phyloP scores from a whole-genome alignment of 2,329 filamentous ascomycete genomes.

The Cladosporium velox region DNA sequence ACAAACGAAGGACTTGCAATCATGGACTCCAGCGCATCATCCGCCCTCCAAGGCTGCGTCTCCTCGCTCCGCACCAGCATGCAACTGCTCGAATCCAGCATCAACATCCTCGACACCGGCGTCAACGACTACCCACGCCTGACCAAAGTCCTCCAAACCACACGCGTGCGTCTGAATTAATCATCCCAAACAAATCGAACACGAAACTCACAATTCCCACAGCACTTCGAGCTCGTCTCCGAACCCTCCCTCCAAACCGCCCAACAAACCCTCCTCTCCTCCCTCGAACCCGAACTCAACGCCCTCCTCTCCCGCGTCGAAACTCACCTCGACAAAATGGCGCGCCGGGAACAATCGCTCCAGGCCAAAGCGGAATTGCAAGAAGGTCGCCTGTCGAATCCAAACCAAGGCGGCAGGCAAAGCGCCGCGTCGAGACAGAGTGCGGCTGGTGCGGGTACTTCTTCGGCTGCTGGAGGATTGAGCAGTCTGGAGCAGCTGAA shows the following conservation, averaged over 20 bases:
- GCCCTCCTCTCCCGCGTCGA: slow-evolving; percentile 79
- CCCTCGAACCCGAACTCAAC: slow-evolving; percentile 84
- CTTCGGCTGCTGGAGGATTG: slow-evolving; percentile 30
- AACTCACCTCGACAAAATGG: slow-evolving; percentile 78
- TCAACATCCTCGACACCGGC: slow-evolving; percentile 62
- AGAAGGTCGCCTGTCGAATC: slow-evolving; percentile 64
- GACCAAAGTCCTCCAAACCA: slow-evolving; percentile 64
- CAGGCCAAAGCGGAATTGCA: slow-evolving; percentile 82
- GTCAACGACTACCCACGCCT: slow-evolving; percentile 66
- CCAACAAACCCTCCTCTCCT: slow-evolving; percentile 80
- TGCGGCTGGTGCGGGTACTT: slow-evolving; percentile 20
- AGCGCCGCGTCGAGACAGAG: slow-evolving; percentile 12
- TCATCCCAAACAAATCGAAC: not conserved
- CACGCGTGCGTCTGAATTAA: slow-evolving; percentile 49
- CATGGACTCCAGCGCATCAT: slow-evolving; percentile 35
- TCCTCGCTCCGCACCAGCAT: slow-evolving; percentile 62
- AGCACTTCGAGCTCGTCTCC: slow-evolving; percentile 93
- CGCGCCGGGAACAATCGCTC: slow-evolving; percentile 78
- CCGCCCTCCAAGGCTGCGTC: slow-evolving; percentile 61
- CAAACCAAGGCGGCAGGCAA: slow-evolving; percentile 28
- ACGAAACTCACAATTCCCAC: slow-evolving; percentile 9
- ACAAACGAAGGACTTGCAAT: not conserved
- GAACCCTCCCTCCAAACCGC: slow-evolving; percentile 79
- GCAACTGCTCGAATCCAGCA: slow-evolving; percentile 63
- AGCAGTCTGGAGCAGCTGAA: slow-evolving; percentile 56